Conservation (phyloP, 306 rosid genomes). For the Betula pendula region DNA sequence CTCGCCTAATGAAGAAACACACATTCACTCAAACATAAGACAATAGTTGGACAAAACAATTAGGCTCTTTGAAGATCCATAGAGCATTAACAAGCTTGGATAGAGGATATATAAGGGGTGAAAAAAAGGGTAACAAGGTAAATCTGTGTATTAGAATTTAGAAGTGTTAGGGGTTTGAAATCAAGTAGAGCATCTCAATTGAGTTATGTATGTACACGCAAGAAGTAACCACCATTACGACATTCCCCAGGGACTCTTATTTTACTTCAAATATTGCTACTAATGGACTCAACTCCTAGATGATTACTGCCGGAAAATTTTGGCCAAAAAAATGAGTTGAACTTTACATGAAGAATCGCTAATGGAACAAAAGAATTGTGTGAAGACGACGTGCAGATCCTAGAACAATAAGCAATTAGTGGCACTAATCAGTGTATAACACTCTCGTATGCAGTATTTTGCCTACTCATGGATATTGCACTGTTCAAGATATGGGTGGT, state of each 20-base stretch:
- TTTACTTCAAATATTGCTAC: constrained; percentile 40
- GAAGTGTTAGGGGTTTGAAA: neutral
- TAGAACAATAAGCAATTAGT: constrained; percentile 14
- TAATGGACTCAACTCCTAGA: constrained; percentile 43
- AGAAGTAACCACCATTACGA: constrained; percentile 21
- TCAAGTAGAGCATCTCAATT: constrained; percentile 11
- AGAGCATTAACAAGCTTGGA: neutral
- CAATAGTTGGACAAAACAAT: neutral
- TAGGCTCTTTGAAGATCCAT: too few relatives aligned
- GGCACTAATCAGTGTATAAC: neutral
- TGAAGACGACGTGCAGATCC: constrained; percentile 25
- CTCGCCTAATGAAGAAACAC: neutral
- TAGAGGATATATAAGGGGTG: neutral
- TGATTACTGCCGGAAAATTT: constrained; percentile 28
- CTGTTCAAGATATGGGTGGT: constrained; percentile 65
- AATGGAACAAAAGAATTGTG: constrained; percentile 47
- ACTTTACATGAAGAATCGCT: constrained; percentile 67
- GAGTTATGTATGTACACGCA: constrained; percentile 59
- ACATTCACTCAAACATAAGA: neutral
- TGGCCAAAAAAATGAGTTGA: constrained; percentile 34
- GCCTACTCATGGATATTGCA: constrained; percentile 83
- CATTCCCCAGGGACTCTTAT: constrained; percentile 39
- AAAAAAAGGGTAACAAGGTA: neutral
- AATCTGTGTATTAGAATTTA: neutral
- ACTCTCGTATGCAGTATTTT: constrained; percentile 6